Evolutionary conservation across 495 filamentous ascomycete genomes (phyloP).

Genomic region (Annulohypoxylon bovei): DNA sequence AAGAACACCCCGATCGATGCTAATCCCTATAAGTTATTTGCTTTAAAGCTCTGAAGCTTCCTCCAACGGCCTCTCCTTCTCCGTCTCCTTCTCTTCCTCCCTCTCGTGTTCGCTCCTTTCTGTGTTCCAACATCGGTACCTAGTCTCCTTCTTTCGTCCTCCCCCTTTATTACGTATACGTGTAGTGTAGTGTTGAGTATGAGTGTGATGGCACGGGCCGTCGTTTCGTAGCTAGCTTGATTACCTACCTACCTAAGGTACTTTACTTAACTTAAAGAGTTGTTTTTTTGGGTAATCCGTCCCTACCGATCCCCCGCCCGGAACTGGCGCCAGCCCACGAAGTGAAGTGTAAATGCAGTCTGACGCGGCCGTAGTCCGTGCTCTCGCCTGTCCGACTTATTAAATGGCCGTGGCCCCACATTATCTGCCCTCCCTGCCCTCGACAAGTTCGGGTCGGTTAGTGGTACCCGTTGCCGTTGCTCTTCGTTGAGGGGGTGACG

Average conservation of each 20-base stretch:
- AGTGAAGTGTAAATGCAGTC: slow-evolving; percentile 25
- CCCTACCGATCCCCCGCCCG: neutral
- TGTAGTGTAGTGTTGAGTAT: neutral
- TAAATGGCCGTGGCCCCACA: slow-evolving; percentile 1
- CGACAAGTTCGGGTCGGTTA: no score
- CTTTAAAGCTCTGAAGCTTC: slow-evolving; percentile 7
- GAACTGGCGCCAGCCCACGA: neutral
- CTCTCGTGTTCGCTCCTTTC: neutral
- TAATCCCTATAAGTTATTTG: slow-evolving; percentile 20
- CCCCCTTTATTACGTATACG: neutral
- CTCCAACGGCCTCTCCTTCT: neutral
- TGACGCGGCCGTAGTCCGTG: slow-evolving; percentile 2
- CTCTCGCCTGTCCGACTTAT: slow-evolving; percentile 2
- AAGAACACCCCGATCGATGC: slow-evolving; percentile 24
- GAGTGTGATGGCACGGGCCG: neutral
- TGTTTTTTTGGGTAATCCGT: neutral
- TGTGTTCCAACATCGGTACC: neutral
- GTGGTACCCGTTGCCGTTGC: slow-evolving; percentile 43
- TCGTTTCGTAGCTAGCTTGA: neutral
- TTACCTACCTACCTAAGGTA: neutral
- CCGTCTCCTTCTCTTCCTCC: neutral
- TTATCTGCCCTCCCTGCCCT: no score
- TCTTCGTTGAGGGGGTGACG: slow-evolving; percentile 47
- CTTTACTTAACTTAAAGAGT: neutral
- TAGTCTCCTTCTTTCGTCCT: neutral